These are phyloP conservation scores for Calonectria pteridis DNA, from an alignment of 2,329 filamentous ascomycete species.

Conservation along the genomic window DNA sequence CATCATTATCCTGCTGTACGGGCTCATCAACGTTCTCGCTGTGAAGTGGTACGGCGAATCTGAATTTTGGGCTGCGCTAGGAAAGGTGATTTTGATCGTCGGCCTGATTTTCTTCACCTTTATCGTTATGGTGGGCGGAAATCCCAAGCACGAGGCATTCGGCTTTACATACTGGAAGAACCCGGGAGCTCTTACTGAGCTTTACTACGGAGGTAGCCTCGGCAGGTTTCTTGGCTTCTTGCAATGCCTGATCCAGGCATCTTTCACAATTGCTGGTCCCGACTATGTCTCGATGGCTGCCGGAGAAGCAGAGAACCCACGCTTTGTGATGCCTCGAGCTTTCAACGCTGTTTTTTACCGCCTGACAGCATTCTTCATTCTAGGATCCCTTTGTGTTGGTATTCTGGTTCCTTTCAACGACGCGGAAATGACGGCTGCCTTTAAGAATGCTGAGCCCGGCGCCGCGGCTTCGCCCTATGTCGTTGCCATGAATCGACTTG, in stretches of 20 bases:
- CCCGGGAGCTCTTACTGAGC: constrained; percentile 78
- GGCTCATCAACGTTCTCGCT: constrained; percentile 76
- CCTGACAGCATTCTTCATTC: constrained; percentile 79
- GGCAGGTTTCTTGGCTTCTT: constrained; percentile 84
- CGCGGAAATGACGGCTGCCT: constrained; percentile 69
- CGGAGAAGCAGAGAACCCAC: constrained; percentile 79
- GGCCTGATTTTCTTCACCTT: constrained; percentile 83
- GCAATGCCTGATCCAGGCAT: constrained; percentile 78
- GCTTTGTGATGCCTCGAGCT: constrained; percentile 76
- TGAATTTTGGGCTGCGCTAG: constrained; percentile 80
- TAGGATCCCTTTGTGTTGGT: constrained; percentile 79
- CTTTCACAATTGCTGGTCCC: constrained; percentile 76
- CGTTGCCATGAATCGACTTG: constrained; percentile 75
- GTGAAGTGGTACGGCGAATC: constrained; percentile 82
- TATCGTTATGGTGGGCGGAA: constrained; percentile 85
- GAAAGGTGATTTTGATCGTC: constrained; percentile 79
- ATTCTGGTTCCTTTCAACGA: constrained; percentile 80
- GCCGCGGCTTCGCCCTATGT: constrained; percentile 78
- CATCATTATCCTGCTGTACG: constrained; percentile 61
- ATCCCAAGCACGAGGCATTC: constrained; percentile 77
- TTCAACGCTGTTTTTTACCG: constrained; percentile 86
- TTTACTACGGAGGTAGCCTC: constrained; percentile 72
- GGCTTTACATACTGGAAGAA: constrained; percentile 77
- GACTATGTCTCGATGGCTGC: constrained; percentile 78
- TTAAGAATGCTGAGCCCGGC: constrained; percentile 68